These are phyloP conservation scores for Bathelium albidoporum DNA, from an alignment of 495 filamentous ascomycete genomes.

Conservation along the genomic window DNA sequence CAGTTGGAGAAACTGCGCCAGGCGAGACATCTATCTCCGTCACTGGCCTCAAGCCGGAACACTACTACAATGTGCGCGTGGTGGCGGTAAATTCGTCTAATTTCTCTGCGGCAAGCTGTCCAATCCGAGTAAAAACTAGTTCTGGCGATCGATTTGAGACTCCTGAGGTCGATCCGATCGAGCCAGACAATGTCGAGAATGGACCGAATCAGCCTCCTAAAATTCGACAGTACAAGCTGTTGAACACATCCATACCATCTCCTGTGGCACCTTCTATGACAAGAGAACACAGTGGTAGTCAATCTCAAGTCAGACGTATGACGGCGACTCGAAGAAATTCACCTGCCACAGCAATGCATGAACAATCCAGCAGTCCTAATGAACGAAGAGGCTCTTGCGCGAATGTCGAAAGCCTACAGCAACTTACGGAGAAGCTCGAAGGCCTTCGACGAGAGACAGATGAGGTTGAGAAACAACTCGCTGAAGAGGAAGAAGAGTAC, in stretches of 20 bases:
- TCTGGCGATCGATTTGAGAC: slow-evolving; percentile 20
- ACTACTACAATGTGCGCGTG: slow-evolving; percentile 85
- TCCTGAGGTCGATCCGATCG: slow-evolving; percentile 23
- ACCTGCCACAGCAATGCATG: slow-evolving; percentile 39
- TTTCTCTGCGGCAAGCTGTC: slow-evolving; percentile 77
- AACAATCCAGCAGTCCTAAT: background rate
- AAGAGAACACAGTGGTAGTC: slow-evolving; percentile 52
- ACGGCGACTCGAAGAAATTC: slow-evolving; percentile 66
- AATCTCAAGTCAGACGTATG: slow-evolving; percentile 50
- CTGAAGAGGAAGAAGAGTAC: slow-evolving; percentile 64
- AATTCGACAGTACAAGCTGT: slow-evolving; percentile 38
- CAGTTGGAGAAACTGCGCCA: slow-evolving; percentile 75
- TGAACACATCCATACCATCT: slow-evolving; percentile 40
- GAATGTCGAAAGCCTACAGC: slow-evolving; percentile 46
- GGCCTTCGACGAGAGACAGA: slow-evolving; percentile 27
- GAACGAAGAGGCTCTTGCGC: slow-evolving; percentile 10
- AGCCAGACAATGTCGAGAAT: slow-evolving; percentile 24
- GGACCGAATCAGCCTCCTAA: slow-evolving; percentile 32
- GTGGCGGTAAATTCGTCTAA: slow-evolving; percentile 80
- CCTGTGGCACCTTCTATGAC: slow-evolving; percentile 43
- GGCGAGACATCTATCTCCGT: slow-evolving; percentile 86
- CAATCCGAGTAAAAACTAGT: slow-evolving; percentile 62
- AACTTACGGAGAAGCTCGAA: slow-evolving; percentile 41
- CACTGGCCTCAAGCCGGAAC: slow-evolving; percentile 68
- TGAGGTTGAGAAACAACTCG: slow-evolving; percentile 39